These are phyloP conservation scores for Acacia confusa DNA, from an alignment of 306 rosid species.

Conservation along the genomic window DNA sequence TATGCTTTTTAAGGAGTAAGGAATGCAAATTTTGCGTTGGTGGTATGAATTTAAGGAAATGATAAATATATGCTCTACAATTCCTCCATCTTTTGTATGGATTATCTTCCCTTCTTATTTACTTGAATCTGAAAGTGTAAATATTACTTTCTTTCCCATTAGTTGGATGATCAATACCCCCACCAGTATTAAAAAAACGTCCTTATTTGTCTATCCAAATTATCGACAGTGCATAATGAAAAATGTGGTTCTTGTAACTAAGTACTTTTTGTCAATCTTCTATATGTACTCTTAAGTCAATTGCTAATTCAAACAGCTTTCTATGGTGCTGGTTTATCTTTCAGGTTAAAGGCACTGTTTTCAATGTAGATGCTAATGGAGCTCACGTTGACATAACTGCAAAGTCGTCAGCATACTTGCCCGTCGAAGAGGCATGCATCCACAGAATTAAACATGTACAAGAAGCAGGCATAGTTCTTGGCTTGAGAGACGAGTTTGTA, in stretches of 20 bases:
- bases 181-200: neutral
- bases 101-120: neutral
- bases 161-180: neutral
- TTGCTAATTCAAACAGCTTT: neutral
- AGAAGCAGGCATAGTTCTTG: slow-evolving; percentile 79
- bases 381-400: slow-evolving; percentile 87
- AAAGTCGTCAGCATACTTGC: slow-evolving; percentile 88
- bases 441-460: slow-evolving; percentile 67
- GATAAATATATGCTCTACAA: too few species aligned
- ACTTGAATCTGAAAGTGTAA: neutral
- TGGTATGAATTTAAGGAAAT: neutral
- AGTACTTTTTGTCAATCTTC: neutral
- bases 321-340: slow-evolving; percentile 26
- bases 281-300: neutral
- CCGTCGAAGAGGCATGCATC: slow-evolving; percentile 72
- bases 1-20: neutral
- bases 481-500: slow-evolving; percentile 76
- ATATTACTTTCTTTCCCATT: slow-evolving; percentile 4
- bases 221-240: neutral
- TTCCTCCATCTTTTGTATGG: neutral
- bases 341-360: slow-evolving; percentile 86
- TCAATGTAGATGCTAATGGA: slow-evolving; percentile 62
- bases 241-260: neutral
- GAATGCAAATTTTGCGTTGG: neutral
- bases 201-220: neutral